phyloP scores from a whole-genome alignment of 139 green algal genomes.

The Coelastrella sp. region DNA sequence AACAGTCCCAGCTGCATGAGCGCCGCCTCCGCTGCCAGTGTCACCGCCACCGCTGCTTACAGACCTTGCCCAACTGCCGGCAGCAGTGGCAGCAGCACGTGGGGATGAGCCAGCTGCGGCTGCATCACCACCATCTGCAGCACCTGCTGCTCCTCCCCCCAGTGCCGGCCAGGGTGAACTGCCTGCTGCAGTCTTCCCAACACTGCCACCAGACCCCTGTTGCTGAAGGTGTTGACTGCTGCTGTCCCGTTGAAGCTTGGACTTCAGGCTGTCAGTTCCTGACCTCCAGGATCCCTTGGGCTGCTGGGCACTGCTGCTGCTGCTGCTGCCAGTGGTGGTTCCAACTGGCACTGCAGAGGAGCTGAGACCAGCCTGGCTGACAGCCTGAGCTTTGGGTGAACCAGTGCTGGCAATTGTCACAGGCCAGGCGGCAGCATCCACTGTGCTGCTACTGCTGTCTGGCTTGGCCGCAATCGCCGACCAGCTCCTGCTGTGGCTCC shows the following conservation, averaged over 20 bases:
- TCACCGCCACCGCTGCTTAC: not conserved
- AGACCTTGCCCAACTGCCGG: constrained; percentile 21
- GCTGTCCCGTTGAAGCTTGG: constrained; percentile 42
- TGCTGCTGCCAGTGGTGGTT: not conserved
- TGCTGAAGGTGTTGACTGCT: constrained; percentile 36
- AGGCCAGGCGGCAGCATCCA: not conserved
- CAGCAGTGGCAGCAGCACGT: constrained; percentile 5
- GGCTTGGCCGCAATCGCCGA: constrained; percentile 22
- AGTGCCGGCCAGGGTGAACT: not conserved
- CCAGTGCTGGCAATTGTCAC: not conserved
- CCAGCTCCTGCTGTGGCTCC: not conserved
- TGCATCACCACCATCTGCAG: not conserved
- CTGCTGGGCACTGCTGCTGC: not conserved
- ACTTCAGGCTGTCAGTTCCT: constrained; percentile 1
- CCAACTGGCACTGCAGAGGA: no score
- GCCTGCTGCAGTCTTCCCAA: constrained; percentile 6
- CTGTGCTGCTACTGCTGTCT: not conserved
- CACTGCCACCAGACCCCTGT: not conserved
- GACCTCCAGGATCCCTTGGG: constrained; percentile 40
- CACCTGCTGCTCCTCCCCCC: not conserved
- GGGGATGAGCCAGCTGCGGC: constrained; percentile 12
- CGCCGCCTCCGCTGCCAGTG: not conserved
- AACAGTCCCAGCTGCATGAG: not conserved
- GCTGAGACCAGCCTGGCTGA: not conserved
- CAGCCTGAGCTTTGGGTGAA: not conserved